Percentiles rank a stretch among this genome's conserved stretches.
phyloP scores from a whole-genome alignment of 768 basidiomycete genomes.

The Kwoniella dendrophila region DNA sequence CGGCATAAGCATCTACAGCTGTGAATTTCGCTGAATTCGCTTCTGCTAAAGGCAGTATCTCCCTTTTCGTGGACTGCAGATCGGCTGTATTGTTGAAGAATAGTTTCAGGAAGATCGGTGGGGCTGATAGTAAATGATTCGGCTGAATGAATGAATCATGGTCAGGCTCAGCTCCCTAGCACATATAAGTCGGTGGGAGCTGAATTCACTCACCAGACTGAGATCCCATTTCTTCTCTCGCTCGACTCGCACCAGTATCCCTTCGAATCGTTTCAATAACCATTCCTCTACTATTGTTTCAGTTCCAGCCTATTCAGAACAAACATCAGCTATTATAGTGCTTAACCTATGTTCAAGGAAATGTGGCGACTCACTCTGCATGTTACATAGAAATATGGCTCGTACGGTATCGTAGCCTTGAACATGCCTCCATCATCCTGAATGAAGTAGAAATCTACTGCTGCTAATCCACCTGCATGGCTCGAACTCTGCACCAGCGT shows the following conservation, averaged over 20 bases:
- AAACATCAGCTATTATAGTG: conserved; percentile 11
- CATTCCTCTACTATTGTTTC: conserved; percentile 93
- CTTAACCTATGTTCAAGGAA: background rate
- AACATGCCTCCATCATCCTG: conserved; percentile 96
- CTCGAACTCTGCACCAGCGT: conserved; percentile 84
- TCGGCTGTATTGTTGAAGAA: conserved; percentile 93
- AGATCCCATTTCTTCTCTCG: conserved; percentile 90
- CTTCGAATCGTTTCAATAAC: conserved; percentile 91
- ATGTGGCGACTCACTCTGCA: conserved; percentile 71
- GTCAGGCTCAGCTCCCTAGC: conserved; percentile 1
- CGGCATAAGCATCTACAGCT: conserved; percentile 96
- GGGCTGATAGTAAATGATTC: conserved; percentile 95
- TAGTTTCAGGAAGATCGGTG: conserved; percentile 81
- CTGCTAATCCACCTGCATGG: conserved; percentile 79
- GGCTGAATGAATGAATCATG: conserved; percentile 59
- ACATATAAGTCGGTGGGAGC: background rate
- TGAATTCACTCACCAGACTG: conserved; percentile 61
- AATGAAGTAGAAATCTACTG: conserved; percentile 95
- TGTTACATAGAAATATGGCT: conserved; percentile 90
- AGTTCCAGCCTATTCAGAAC: conserved; percentile 66
- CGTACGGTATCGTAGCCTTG: conserved; percentile 87
- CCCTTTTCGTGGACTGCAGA: conserved; percentile 80
- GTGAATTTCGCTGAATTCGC: conserved; percentile 89
- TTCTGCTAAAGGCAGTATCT: conserved; percentile 83
- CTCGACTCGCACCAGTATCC: conserved; percentile 73